These are phyloP conservation scores for Tubosaeta brunneosetosa DNA, from an alignment of 768 basidiomycete species.

Conservation along the genomic window DNA sequence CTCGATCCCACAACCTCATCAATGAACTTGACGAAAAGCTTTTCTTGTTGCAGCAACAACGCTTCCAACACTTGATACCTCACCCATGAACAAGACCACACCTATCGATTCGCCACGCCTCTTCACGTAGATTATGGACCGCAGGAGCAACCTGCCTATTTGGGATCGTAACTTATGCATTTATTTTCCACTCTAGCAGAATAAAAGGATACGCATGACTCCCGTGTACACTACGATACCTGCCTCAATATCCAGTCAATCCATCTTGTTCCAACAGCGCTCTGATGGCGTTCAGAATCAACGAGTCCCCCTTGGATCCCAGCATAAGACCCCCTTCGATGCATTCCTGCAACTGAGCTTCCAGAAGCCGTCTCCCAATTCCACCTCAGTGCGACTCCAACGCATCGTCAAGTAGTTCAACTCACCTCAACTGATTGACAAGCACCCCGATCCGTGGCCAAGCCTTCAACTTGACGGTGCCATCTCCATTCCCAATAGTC, in stretches of 20 bases:
- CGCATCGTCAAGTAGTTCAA: neutral
- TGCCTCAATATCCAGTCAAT: slow-evolving; percentile 6
- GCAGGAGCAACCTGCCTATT: neutral
- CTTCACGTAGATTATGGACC: neutral
- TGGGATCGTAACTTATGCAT: neutral
- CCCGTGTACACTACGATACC: slow-evolving; percentile 1
- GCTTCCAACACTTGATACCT: neutral
- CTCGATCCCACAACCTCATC: slow-evolving; percentile 14
- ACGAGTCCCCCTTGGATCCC: slow-evolving; percentile 44
- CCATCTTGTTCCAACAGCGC: slow-evolving; percentile 38
- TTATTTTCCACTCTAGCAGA: neutral
- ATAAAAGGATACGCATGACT: neutral
- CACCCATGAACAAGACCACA: neutral
- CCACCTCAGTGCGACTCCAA: neutral
- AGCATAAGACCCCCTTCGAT: slow-evolving; percentile 59
- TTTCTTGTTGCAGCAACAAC: slow-evolving; percentile 13
- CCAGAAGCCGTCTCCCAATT: slow-evolving; percentile 56
- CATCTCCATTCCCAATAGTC: slow-evolving; percentile 51
- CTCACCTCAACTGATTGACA: slow-evolving; percentile 78
- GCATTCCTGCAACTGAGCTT: slow-evolving; percentile 58
- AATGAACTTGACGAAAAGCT: slow-evolving; percentile 20
- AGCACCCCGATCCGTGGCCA: slow-evolving; percentile 91
- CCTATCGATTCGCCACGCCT: neutral
- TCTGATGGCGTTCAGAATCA: slow-evolving; percentile 47
- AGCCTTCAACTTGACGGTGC: slow-evolving; percentile 60